Base-by-base conservation (phyloP, 2,329 filamentous ascomycete genomes). In the Dothidotthia symphoricarpi region DNA sequence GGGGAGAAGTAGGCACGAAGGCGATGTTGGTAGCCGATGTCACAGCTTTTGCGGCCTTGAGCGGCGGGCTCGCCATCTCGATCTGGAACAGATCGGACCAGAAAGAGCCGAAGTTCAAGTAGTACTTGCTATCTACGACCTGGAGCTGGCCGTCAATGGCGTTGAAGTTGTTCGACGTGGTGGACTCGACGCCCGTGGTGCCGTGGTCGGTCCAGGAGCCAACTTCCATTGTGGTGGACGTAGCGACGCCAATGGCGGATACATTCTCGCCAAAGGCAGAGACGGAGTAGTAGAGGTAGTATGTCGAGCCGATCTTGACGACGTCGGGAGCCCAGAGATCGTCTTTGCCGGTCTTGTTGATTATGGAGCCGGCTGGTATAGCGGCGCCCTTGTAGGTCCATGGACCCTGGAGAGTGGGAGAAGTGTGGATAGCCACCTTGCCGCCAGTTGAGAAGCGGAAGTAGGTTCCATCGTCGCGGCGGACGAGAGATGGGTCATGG, bases 21-120 rank as follows among this genome's bases (percentile, higher is more conserved):
- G 74, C 71, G 34, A 83, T 61, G 30, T 81, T 72, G 12, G 39
- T 41, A 8, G 39, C 39, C 39, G 70, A 63, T 16, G 50, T 38
- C 2, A 49, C 19, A 2, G 72, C 59, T 6, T 60, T 52, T 0
- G 55, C 55, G 3, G 54, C 50, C 22, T 49, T 57, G 2, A 53
- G 60, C 4, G 64, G 63, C 2, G 49, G 53, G 24, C 45, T 46
- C 16, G 42, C 19, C 56, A 84, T 72, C 19, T 68, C 56, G 1
- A 78, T 78, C 55, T 82, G 79, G 65, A 77, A 83, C 43, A 85
- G 72, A 54, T 80, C 75, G 5, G 67, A 61, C 80, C 81, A 87
- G 71, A 84, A 86, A 11, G 77, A 82, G 14, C 82, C 83, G 45
- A 85, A 86, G 46, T 71, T 79, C 54, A 79, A 63, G 28, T 72